A percentile compares a stretch with the other conserved stretches of the same genome.
phyloP scores from a whole-genome alignment of 495 filamentous ascomycete genomes.

The Poronia punctata region DNA sequence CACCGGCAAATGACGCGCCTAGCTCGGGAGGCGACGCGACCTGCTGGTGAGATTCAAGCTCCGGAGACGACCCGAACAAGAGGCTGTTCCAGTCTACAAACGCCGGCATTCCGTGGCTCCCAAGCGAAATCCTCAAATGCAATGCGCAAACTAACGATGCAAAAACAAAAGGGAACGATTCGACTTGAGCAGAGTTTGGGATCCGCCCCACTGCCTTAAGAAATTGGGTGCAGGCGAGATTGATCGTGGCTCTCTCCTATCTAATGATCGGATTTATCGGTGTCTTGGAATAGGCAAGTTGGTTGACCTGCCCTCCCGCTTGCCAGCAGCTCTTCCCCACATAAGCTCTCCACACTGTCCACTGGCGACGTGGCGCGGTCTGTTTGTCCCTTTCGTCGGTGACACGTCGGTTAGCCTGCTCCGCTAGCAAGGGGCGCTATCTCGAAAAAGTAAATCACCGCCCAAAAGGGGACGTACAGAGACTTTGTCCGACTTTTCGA shows the following conservation, averaged over 20 bases:
- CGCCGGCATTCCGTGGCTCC: constrained; percentile 12
- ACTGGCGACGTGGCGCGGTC: too few species aligned
- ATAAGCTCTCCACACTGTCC: too few species aligned
- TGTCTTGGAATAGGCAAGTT: constrained; percentile 5
- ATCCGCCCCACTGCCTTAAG: constrained; percentile 6
- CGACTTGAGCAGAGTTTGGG: constrained; percentile 3
- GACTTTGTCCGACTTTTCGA: too few species aligned
- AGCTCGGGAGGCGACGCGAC: constrained; percentile 2
- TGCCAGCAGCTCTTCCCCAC: too few species aligned
- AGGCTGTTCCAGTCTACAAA: constrained; percentile 15
- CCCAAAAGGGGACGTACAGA: too few species aligned
- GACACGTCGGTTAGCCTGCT: too few species aligned
- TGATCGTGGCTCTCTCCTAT: too few species aligned
- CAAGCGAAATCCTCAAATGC: constrained; percentile 3
- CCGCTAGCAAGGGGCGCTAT: too few species aligned
- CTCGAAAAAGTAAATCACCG: too few species aligned
- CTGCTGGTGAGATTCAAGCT: constrained; percentile 2
- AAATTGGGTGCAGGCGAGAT: constrained; percentile 2
- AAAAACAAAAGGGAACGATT: constrained; percentile 4
- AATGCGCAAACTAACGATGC: constrained; percentile 1
- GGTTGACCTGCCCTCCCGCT: too few species aligned
- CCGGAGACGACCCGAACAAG: constrained; percentile 8
- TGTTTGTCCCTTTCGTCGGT: too few species aligned
- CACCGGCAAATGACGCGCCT: constrained; percentile 3
- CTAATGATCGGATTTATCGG: constrained; percentile 7